Percentiles rank a stretch among this genome's conserved stretches.
Evolutionary conservation across 1,284 basidiomycete genomes (phyloP).

Genomic region (Cryptococcus depauperatus): DNA sequence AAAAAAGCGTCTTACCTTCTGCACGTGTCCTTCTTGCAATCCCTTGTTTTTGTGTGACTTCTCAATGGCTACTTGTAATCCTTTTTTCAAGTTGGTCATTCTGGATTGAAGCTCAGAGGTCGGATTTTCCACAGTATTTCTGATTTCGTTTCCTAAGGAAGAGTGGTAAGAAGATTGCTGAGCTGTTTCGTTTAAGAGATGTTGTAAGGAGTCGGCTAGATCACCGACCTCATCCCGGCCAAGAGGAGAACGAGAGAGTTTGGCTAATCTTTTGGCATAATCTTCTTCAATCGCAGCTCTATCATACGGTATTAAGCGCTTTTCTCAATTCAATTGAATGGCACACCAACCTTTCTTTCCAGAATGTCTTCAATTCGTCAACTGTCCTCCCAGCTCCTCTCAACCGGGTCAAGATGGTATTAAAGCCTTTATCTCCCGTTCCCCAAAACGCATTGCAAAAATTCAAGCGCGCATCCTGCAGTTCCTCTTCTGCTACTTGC

Average conservation of each 20-base stretch:
- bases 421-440: constrained; percentile 72
- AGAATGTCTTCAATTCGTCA: constrained; percentile 76
- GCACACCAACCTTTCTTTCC: constrained; percentile 79
- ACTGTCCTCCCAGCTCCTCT: constrained; percentile 74
- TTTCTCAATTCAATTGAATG: neutral
- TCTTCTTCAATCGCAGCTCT: constrained; percentile 70
- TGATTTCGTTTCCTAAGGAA: constrained; percentile 65
- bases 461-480: constrained; percentile 50
- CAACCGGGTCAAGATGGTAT: constrained; percentile 81
- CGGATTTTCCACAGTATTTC: constrained; percentile 64
- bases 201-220: constrained; percentile 66
- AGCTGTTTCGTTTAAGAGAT: constrained; percentile 73
- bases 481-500: constrained; percentile 19
- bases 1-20: constrained; percentile 49
- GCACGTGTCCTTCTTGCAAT: constrained; percentile 70
- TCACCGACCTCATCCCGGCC: constrained; percentile 90
- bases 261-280: constrained; percentile 78
- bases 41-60: constrained; percentile 81
- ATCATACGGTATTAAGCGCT: neutral
- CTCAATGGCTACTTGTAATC: constrained; percentile 65
- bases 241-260: constrained; percentile 67
- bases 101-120: constrained; percentile 57
- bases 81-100: constrained; percentile 61
- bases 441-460: constrained; percentile 99
- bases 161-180: constrained; percentile 54